Percentiles rank a stretch among this genome's conserved stretches.
Conservation (phyloP, 202 grass and related monocot genomes). For the Tripidium arundinaceum region DNA sequence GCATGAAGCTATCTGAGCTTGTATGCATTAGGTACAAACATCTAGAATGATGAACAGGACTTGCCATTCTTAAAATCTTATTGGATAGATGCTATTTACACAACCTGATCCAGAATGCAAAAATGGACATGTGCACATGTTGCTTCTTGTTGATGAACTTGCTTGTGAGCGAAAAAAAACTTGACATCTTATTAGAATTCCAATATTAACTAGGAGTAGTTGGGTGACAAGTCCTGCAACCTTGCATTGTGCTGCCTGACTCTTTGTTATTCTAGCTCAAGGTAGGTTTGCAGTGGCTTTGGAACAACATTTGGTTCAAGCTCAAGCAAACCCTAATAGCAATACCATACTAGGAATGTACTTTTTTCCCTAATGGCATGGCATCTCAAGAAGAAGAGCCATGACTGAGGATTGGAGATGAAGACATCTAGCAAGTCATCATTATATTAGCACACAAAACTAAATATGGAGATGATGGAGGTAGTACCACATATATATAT, state of each 20-base stretch:
- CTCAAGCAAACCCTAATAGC: constrained; percentile 49
- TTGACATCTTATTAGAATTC: neutral
- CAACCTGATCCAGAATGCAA: neutral
- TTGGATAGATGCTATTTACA: neutral
- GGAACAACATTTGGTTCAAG: constrained; percentile 43
- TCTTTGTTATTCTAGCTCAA: constrained; percentile 24
- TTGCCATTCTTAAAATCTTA: neutral
- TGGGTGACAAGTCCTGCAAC: constrained; percentile 10
- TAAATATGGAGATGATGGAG: constrained; percentile 23
- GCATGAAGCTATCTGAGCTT: constrained; percentile 25
- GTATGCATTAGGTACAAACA: constrained; percentile 30
- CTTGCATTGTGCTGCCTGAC: constrained; percentile 32
- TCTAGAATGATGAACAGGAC: constrained; percentile 32
- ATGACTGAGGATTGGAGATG: neutral
- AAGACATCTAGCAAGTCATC: neutral
- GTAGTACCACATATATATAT: neutral
- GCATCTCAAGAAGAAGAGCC: constrained; percentile 30
- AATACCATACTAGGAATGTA: neutral
- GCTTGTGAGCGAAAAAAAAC: neutral
- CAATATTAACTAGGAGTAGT: neutral
- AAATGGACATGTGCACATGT: constrained; percentile 18
- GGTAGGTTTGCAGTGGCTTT: constrained; percentile 35
- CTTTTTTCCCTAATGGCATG: constrained; percentile 8
- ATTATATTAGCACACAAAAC: constrained; percentile 34
- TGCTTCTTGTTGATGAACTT: constrained; percentile 9